Evolutionary conservation across 306 rosid genomes (phyloP).

Genomic region (Gillenia trifoliata): DNA sequence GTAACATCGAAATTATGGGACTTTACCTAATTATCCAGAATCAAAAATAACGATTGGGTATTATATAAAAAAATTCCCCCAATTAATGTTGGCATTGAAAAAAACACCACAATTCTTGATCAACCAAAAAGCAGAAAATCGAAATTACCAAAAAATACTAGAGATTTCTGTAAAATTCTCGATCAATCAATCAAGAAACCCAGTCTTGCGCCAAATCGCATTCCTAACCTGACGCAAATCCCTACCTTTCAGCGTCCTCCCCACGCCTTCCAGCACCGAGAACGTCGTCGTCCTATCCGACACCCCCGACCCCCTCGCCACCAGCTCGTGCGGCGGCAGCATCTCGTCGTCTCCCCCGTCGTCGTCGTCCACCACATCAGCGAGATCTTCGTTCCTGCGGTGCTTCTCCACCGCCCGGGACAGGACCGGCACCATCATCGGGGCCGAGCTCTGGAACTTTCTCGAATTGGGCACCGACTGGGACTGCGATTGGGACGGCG

Average conservation of each 20-base stretch:
- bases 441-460: conserved; percentile 63
- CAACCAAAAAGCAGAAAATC: neutral
- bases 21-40: neutral
- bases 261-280: conserved; percentile 82
- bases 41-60: neutral
- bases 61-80: neutral
- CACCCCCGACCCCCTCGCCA: conserved; percentile 56
- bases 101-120: neutral
- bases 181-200: conserved; percentile 60
- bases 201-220: conserved; percentile 78
- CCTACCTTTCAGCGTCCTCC: conserved; percentile 88
- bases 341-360: conserved; percentile 47
- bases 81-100: neutral
- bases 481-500: neutral
- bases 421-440: conserved; percentile 62
- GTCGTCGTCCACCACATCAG: conserved; percentile 14
- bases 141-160: neutral
- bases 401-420: conserved; percentile 27
- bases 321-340: conserved; percentile 82
- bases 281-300: conserved; percentile 69
- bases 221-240: conserved; percentile 88
- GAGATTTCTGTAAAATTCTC: neutral
- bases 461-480: conserved; percentile 21
- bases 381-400: conserved; percentile 24
- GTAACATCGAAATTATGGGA: neutral